Base-by-base conservation (phyloP, 768 basidiomycete genomes). In the Trametes maxima region DNA sequence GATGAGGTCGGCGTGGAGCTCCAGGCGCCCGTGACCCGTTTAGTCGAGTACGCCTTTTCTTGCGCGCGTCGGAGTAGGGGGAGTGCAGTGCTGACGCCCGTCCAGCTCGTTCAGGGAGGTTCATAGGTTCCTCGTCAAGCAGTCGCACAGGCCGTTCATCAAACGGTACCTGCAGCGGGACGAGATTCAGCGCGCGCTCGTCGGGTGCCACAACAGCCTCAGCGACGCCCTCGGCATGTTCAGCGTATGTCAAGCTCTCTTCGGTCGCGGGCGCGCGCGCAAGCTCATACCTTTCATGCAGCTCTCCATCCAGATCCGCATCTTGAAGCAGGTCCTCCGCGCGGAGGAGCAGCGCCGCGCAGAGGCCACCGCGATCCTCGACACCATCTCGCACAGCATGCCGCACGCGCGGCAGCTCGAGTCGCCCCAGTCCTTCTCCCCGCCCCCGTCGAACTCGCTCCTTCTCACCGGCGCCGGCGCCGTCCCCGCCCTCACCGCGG, bases 161-260 rank as follows among this genome's bases (percentile, higher is more conserved):
- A 90, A 90, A 72, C 80, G 90, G 4, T 93, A 90, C 68, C 78
- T 94, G 40, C 85, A 86, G 69, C 82, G 89, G 44, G 86, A 89
- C 40, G 89, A 92, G 63, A 87, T 87, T 28, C 69, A 79, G 16
- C 74, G 76, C 2, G 80, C 82, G 35, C 82, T 92, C 39, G 67
- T 71, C 0, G 73, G 69, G 2, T 88, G 86, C 52, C 81, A 85
- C 52, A 75, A 80, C 12, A 76, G 76, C 1, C 75, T 92, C 21
- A 75, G 76, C 24, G 82, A 87, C 39, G 82, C 84, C 5, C 69
- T 88, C 42, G 72, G 73, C n/a, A 77, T 86, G 69, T 87, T 89
- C 67, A 76, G 81, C 36, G 82, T 80, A 58, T 60, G 77, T 73
- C 35, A n/a, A 45, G 11, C 12, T 24, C 35, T 10, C 11, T 28